These are phyloP conservation scores for Alternaria gansuensis DNA, from an alignment of 2,329 filamentous ascomycete genomes.

Conservation along the genomic window DNA sequence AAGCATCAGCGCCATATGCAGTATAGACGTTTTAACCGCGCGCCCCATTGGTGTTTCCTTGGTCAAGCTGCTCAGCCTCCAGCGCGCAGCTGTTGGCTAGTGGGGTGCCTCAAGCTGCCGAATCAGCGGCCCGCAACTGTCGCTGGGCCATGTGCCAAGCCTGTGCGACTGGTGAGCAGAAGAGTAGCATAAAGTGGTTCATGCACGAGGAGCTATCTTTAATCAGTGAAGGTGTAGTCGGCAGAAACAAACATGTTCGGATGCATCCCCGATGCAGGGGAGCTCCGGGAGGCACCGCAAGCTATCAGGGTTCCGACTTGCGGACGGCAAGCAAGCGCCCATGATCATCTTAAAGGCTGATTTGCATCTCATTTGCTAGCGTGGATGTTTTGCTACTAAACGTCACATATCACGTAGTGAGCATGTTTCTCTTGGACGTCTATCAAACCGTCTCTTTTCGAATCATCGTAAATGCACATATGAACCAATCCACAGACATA, in stretches of 20 bases:
- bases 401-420: neutral
- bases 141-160: conserved; percentile 23
- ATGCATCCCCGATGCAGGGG: conserved; percentile 1
- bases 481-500: neutral
- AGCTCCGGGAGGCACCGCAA: conserved; percentile 9
- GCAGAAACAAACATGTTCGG: conserved; percentile 10
- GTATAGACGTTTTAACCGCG: conserved; percentile 29
- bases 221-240: neutral
- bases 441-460: conserved; percentile 1
- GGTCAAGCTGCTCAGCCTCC: conserved; percentile 49
- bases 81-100: conserved; percentile 41
- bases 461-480: conserved; percentile 7
- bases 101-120: conserved; percentile 44
- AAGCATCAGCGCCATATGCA: conserved; percentile 36
- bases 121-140: conserved; percentile 33
- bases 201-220: conserved; percentile 8
- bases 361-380: conserved; percentile 22
- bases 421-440: neutral
- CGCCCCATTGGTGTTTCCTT: conserved; percentile 22
- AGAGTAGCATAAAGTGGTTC: conserved; percentile 3
- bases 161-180: conserved; percentile 24
- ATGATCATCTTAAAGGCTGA: conserved; percentile 6
- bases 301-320: conserved; percentile 25
- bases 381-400: conserved; percentile 3
- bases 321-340: conserved; percentile 30